phyloP scores from a whole-genome alignment of 2,329 filamentous ascomycete species.

The Trichophyton simii region DNA sequence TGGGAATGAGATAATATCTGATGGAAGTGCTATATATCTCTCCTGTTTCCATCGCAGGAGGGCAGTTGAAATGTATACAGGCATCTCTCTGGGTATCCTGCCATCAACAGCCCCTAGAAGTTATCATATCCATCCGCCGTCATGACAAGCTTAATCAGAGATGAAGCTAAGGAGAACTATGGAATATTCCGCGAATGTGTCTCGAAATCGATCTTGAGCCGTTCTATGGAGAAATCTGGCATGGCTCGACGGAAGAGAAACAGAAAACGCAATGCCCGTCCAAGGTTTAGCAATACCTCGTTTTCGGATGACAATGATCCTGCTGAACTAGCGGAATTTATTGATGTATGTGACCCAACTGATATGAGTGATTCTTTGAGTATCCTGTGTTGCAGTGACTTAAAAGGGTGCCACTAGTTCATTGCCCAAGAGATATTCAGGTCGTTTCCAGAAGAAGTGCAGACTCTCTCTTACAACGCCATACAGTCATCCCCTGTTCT shows the following conservation, averaged over 20 bases:
- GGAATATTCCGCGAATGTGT: constrained; percentile 62
- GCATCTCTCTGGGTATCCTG: not conserved
- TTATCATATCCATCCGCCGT: not conserved
- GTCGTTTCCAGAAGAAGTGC: constrained; percentile 49
- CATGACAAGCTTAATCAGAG: not conserved
- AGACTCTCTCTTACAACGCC: constrained; percentile 47
- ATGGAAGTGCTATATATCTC: not conserved
- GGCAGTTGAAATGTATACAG: not conserved
- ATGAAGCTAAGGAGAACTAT: constrained; percentile 38
- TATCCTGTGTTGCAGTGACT: not conserved
- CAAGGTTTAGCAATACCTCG: constrained; percentile 10
- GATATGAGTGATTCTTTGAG: constrained; percentile 4
- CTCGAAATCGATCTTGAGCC: constrained; percentile 55
- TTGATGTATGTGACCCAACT: constrained; percentile 41
- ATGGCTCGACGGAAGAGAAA: constrained; percentile 24
- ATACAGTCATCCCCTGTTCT: constrained; percentile 41
- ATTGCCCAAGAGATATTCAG: constrained; percentile 58
- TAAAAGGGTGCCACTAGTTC: constrained; percentile 38
- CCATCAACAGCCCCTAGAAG: too few species aligned
- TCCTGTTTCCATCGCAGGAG: not conserved
- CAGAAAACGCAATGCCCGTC: constrained; percentile 10
- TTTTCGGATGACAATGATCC: constrained; percentile 30
- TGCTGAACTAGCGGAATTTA: constrained; percentile 66
- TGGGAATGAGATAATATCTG: not conserved
- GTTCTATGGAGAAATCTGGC: constrained; percentile 39